These are phyloP conservation scores for Kazachstania martiniae DNA, from an alignment of 805 yeast species.

Conservation along the genomic window DNA sequence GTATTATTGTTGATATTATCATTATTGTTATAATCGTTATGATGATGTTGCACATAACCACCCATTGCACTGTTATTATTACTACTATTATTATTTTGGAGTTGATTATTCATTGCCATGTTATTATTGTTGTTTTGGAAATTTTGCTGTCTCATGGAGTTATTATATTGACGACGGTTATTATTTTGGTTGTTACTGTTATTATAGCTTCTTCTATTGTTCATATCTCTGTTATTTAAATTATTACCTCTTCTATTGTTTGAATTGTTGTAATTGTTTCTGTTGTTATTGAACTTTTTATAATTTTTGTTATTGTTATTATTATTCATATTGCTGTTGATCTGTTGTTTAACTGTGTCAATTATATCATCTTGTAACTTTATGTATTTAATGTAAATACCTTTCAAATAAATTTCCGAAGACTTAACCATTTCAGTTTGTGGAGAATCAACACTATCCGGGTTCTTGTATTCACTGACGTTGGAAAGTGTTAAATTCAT, in stretches of 20 bases:
- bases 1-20: too few species aligned
- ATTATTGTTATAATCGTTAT: constrained; percentile 3
- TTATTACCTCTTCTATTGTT: constrained; percentile 26
- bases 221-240: constrained; percentile 14
- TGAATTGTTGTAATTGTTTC: constrained; percentile 21
- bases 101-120: constrained; percentile 18
- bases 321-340: constrained; percentile 37
- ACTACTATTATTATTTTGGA: constrained; percentile 6
- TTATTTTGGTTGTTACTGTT: constrained; percentile 10
- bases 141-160: constrained; percentile 6
- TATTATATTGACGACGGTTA: constrained; percentile 16
- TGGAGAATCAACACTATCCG: constrained; percentile 2
- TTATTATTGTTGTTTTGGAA: constrained; percentile 11
- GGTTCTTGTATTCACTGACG: constrained; percentile 44
- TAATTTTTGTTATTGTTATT: constrained; percentile 28
- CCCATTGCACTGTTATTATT: constrained; percentile 20
- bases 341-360: constrained; percentile 64
- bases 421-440: constrained; percentile 44
- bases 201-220: constrained; percentile 1
- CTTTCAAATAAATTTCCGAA: constrained; percentile 72
- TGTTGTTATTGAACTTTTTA: constrained; percentile 7
- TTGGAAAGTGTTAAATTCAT: constrained; percentile 84
- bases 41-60: constrained; percentile 25
- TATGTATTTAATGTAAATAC: constrained; percentile 70
- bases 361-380: constrained; percentile 68